These are phyloP conservation scores for Yamadazyma insecticola DNA, from an alignment of 805 yeast species.

Conservation along the genomic window DNA sequence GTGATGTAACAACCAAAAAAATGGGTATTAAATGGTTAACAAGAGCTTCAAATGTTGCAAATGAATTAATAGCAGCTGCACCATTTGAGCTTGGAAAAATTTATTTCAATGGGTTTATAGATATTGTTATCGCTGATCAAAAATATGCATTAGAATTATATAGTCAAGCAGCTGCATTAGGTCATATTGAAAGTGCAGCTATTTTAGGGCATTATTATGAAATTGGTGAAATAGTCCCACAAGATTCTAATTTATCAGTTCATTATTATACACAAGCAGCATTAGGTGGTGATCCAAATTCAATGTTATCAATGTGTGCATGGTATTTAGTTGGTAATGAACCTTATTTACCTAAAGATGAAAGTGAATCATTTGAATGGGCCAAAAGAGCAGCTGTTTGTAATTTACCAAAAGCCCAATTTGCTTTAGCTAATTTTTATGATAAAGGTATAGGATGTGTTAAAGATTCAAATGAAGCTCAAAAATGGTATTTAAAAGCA, in stretches of 20 bases:
- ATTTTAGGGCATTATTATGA: constrained; percentile 82
- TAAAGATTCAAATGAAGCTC: constrained; percentile 51
- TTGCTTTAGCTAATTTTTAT: constrained; percentile 75
- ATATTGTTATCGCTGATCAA: constrained; percentile 78
- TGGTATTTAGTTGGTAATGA: constrained; percentile 94
- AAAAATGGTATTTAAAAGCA: constrained; percentile 72
- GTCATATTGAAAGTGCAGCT: constrained; percentile 76
- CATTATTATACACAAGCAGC: constrained; percentile 95
- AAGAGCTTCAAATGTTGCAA: constrained; percentile 81
- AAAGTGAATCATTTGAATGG: constrained; percentile 90
- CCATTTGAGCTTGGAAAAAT: constrained; percentile 89
- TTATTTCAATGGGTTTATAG: constrained; percentile 78
- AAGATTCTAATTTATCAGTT: constrained; percentile 77
- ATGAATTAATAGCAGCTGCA: constrained; percentile 83
- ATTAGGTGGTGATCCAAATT: constrained; percentile 75
- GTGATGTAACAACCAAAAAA: constrained; percentile 64
- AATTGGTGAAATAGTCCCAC: constrained; percentile 68
- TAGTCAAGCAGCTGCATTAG: constrained; percentile 83
- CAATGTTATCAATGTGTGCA: constrained; percentile 93
- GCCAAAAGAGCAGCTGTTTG: constrained; percentile 79
- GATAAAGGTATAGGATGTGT: constrained; percentile 87
- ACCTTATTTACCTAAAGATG: constrained; percentile 73
- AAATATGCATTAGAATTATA: constrained; percentile 83
- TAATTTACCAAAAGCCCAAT: constrained; percentile 78
- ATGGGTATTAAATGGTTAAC: constrained; percentile 91